Base-by-base conservation (phyloP, 371 early-diverging fungal species). In the Amoeboaphelidium occidentale region DNA sequence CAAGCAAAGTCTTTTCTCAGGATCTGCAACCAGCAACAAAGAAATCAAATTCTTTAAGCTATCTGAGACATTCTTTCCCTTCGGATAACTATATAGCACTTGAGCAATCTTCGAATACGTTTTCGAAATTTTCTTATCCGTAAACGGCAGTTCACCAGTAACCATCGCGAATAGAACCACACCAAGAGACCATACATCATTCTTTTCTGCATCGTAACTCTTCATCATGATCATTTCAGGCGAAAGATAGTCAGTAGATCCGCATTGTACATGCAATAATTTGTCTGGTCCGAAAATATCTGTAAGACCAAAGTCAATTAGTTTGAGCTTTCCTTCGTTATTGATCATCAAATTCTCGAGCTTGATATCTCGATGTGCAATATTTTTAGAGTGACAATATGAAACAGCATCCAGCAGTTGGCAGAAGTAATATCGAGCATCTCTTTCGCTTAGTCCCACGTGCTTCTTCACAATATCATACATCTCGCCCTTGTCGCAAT, bases 111-210 rank as follows among this genome's bases (percentile, higher is more conserved):
- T n/a, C n/a, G n/a, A n/a, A n/a, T n/a, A 32, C 39, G 17, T 6
- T 32, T 17, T 6, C 39, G 10, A 17, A 17, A 32, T 32, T 6
- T 32, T 32, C n/a, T 62, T 68, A 55, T 84, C 88, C 42, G 58
- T 58, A 58, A 84, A 85, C 1, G 89, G 86, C 23, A 86, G 63
- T 24, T 56, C 52, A 13, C 84, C 84, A 0, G 73, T 66, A 17
- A 81, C 54, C 45, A 84, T 55, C 2, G 80, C 75, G 56, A 70
- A 86, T 14, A 86, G 54, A 0, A 85, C 67, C 6, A 83, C 74
- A 0, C 84, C 92, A 4, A 85, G 60, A 1, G 84, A 69, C 92
- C 89, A 88, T 21, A 91, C 66, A 56, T 91, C 39, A 6, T 6
- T 17, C 17, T 32, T 32, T 10, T 6, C 39, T 32, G 10, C 39